These are phyloP conservation scores for Hypoxylon sp. DNA, from an alignment of 2,329 filamentous ascomycete genomes.

Conservation along the genomic window DNA sequence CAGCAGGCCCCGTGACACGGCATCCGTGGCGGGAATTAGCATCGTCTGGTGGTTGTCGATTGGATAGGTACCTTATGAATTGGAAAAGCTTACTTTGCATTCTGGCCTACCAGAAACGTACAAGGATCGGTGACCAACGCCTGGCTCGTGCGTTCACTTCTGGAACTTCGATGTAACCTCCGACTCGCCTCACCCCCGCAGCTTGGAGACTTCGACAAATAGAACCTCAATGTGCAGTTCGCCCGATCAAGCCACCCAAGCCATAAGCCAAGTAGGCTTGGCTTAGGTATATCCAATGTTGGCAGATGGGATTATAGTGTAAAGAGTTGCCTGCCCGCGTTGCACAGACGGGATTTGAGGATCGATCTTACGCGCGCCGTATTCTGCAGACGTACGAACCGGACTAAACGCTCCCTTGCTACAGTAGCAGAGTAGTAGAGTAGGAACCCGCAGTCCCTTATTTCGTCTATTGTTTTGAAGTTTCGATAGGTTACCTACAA, in stretches of 20 bases:
- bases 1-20: slow-evolving; percentile 9
- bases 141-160: not conserved
- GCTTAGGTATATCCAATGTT: not conserved
- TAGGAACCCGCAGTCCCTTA: not conserved
- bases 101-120: not conserved
- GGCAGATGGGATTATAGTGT: not conserved
- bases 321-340: slow-evolving; percentile 15
- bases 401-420: slow-evolving; percentile 32
- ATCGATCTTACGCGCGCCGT: not conserved
- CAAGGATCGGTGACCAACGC: not conserved
- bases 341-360: slow-evolving; percentile 12
- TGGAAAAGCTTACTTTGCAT: not conserved
- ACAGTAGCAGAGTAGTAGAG: not conserved
- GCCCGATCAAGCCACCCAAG: not conserved
- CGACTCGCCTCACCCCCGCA: slow-evolving; percentile 22
- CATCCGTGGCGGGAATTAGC: not conserved
- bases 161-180: slow-evolving; percentile 12
- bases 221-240: slow-evolving; percentile 1
- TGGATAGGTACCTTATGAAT: not conserved
- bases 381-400: slow-evolving; percentile 7
- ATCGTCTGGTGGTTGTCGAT: not conserved
- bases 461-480: slow-evolving; percentile 2
- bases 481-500: not conserved
- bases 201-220: slow-evolving; percentile 9
- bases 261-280: slow-evolving; percentile 19